Evolutionary conservation across 257 asterid species (phyloP), one percentile per base, ranked within the genome.

Genomic region (Verbena officinalis): DNA sequence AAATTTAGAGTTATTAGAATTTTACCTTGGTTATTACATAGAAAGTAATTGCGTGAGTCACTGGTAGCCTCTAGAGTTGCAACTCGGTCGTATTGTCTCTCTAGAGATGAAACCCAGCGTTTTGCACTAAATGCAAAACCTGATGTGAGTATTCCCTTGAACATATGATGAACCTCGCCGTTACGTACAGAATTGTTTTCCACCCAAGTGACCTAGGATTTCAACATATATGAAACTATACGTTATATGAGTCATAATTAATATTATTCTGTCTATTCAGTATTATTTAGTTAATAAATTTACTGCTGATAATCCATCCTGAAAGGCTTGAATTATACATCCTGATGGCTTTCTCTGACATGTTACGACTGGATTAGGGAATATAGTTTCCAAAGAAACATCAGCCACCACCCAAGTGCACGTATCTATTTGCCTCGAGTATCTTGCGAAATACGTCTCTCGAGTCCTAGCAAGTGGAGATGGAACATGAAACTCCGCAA

Each of bases 261-360:
- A 27, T 27, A 5, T 27, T 27, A 27, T 27, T 27, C 33, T 2
- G 33, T 27, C 4, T 27, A 27, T 27, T 27, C 33, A 27, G 5
- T 27, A 27, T 27, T 27, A 27, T 27, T 27, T 27, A 27, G 33
- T 27, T 27, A 27, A 27, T 27, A n/a, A 36, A 4, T 50, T 51
- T 71, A 83, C 88, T 76, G 55, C 55, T 38, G 85, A 81, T 30
- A 73, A 50, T 40, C 84, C 82, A 46, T 67, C 69, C 60, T 65
- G 76, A 61, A 79, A 70, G 59, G 76, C 77, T 75, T 81, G 79
- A 31, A 83, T 79, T 16, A 86, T 22, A 70, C 88, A 83, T 24
- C 90, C 95, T 8, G 95, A 83, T 54, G 90, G 90, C 60, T 72
- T 81, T 67, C 82, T 81, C 55, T 56, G 78, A 59, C 67, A 67